Evolutionary conservation across 2,329 filamentous ascomycete genomes (phyloP).

Genomic region (Claviceps arundinis): DNA sequence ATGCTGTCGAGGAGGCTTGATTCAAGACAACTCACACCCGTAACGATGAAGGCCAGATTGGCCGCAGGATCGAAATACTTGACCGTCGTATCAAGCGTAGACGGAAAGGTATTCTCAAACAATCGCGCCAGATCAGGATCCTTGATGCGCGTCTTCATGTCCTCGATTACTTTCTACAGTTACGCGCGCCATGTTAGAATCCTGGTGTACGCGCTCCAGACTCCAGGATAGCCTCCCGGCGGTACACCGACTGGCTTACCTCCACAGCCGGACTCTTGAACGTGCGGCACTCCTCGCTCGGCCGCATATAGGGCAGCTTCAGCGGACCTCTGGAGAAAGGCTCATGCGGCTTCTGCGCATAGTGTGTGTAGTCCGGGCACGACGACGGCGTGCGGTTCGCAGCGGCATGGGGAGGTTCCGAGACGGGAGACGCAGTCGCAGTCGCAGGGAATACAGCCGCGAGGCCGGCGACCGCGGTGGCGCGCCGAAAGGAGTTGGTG

Average conservation of each 20-base stretch:
- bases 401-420: neutral
- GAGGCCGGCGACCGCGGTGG: neutral
- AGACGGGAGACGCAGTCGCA: neutral
- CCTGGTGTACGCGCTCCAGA: no score
- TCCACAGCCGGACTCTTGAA: constrained; percentile 16
- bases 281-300: constrained; percentile 14
- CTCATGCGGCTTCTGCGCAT: constrained; percentile 11
- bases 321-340: constrained; percentile 12
- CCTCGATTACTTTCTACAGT: constrained; percentile 14
- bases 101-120: constrained; percentile 75
- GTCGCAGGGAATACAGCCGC: neutral
- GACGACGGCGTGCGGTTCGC: constrained; percentile 9
- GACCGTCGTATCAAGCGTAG: constrained; percentile 71
- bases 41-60: constrained; percentile 65
- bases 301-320: constrained; percentile 15
- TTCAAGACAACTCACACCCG: constrained; percentile 50
- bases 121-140: constrained; percentile 59
- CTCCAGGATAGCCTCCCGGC: no score
- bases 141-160: constrained; percentile 26
- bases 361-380: constrained; percentile 14
- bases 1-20: no score
- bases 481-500: neutral
- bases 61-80: constrained; percentile 57
- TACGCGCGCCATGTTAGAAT: neutral
- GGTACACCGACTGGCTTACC: constrained; percentile 3